These are phyloP conservation scores for Microbotryum lychnidis-dioicae DNA, from an alignment of 1,284 basidiomycete species.

Conservation along the genomic window DNA sequence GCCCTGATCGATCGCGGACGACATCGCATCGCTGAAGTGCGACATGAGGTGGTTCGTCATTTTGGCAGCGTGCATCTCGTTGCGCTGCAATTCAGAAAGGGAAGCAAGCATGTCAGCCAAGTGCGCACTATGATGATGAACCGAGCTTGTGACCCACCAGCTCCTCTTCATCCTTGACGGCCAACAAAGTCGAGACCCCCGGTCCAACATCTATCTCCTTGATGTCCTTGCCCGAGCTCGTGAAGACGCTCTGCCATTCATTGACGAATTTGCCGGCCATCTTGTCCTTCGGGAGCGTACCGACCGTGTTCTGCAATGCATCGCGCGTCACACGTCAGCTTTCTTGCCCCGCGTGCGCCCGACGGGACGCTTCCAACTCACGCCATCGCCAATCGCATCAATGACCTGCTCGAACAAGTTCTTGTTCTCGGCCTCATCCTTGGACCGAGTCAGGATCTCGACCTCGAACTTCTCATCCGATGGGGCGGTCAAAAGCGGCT, in stretches of 20 bases:
- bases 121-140: not conserved
- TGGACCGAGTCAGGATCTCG: constrained; percentile 39
- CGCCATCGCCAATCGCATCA: constrained; percentile 26
- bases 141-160: constrained; percentile 50
- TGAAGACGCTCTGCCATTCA: constrained; percentile 58
- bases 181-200: constrained; percentile 68
- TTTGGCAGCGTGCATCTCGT: constrained; percentile 61
- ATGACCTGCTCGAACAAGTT: constrained; percentile 38
- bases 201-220: constrained; percentile 69
- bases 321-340: not conserved
- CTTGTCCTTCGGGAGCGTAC: constrained; percentile 64
- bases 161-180: constrained; percentile 85
- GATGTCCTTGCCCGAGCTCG: constrained; percentile 40
- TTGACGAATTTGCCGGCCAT: constrained; percentile 67
- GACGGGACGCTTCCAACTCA: constrained; percentile 3
- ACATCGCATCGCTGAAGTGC: constrained; percentile 82
- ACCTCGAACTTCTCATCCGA: constrained; percentile 31
- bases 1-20: constrained; percentile 82
- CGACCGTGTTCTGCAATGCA: constrained; percentile 49
- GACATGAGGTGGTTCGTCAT: constrained; percentile 78
- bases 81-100: constrained; percentile 52
- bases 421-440: constrained; percentile 41
- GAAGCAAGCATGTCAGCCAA: not conserved
- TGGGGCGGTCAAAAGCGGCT: constrained; percentile 25
- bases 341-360: not conserved